Percentiles rank a stretch among this genome's conserved stretches.
Evolutionary conservation across 768 basidiomycete species (phyloP).

Genomic region (Phanerochaete sordida): DNA sequence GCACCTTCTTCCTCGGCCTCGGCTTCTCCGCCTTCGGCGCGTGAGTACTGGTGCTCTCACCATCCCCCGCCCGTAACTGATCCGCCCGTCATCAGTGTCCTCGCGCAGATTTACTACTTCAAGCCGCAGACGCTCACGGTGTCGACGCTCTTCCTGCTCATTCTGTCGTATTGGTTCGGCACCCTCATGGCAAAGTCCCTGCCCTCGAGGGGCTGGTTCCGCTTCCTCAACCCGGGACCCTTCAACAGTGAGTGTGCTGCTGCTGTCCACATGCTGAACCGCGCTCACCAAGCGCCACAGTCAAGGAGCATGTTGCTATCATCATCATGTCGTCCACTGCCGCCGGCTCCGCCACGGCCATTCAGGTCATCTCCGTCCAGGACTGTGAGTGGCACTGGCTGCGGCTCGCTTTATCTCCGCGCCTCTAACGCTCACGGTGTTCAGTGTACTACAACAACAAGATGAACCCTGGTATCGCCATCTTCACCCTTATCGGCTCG

Average conservation of each 20-base stretch:
- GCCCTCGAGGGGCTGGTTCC: conserved; percentile 26
- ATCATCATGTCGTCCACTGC: conserved; percentile 34
- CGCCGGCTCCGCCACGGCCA: conserved; percentile 28
- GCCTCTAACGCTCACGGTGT: not conserved
- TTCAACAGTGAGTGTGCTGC: conserved; percentile 31
- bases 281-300: conserved; percentile 11
- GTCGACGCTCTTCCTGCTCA: conserved; percentile 47
- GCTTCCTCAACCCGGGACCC: conserved; percentile 35
- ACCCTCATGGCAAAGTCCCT: conserved; percentile 34
- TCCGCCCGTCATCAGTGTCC: conserved; percentile 17
- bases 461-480: conserved; percentile 29
- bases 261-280: not conserved
- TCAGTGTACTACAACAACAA: conserved; percentile 38
- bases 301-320: conserved; percentile 34
- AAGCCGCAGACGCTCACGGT: conserved; percentile 49
- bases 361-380: conserved; percentile 30
- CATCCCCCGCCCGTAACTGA: not conserved
- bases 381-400: conserved; percentile 20
- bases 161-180: conserved; percentile 51
- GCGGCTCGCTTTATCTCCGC: not conserved
- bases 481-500: conserved; percentile 33
- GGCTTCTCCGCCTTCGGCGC: conserved; percentile 54
- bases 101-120: conserved; percentile 33
- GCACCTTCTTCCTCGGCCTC: conserved; percentile 52
- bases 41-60: conserved; percentile 38